These are phyloP conservation scores for Jackrogersella minutella DNA, from an alignment of 495 filamentous ascomycete species.

Conservation along the genomic window DNA sequence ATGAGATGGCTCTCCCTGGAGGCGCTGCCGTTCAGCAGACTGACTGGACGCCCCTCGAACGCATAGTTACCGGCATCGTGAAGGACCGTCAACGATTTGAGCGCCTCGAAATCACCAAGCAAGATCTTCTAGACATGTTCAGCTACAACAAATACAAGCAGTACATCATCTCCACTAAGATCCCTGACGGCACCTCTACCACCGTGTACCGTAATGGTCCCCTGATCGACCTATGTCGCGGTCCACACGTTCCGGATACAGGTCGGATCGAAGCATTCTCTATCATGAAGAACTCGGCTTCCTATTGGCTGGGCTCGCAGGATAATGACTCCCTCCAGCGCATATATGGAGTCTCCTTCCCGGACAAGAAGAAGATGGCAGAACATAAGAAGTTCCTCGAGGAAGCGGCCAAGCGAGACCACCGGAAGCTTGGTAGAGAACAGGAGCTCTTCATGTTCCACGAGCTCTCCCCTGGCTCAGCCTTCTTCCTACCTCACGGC, in stretches of 20 bases:
- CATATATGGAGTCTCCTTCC: constrained; percentile 95
- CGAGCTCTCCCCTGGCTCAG: constrained; percentile 87
- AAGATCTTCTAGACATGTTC: constrained; percentile 95
- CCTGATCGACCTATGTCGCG: constrained; percentile 60
- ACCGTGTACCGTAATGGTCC: constrained; percentile 85
- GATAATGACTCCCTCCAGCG: constrained; percentile 93
- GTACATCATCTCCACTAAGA: constrained; percentile 92
- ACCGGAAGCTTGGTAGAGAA: constrained; percentile 87
- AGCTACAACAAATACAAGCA: constrained; percentile 94
- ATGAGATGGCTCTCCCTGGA: constrained; percentile 90
- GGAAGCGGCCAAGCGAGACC: constrained; percentile 95
- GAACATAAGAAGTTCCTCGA: constrained; percentile 93
- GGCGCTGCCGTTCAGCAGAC: constrained; percentile 72
- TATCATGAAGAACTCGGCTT: constrained; percentile 92
- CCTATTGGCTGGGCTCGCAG: constrained; percentile 94
- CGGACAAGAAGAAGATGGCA: constrained; percentile 91
- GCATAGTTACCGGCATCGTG: constrained; percentile 75
- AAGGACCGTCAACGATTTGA: constrained; percentile 98
- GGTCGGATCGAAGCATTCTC: constrained; percentile 91
- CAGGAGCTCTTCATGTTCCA: constrained; percentile 98
- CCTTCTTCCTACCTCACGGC: constrained; percentile 92
- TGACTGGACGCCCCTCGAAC: constrained; percentile 85
- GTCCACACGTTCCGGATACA: constrained; percentile 92
- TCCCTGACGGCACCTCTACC: constrained; percentile 84
- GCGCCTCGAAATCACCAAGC: constrained; percentile 84